Evolutionary conservation across 108 stramenopile genomes (phyloP).

Genomic region (Fistulifera pelliculosa): DNA sequence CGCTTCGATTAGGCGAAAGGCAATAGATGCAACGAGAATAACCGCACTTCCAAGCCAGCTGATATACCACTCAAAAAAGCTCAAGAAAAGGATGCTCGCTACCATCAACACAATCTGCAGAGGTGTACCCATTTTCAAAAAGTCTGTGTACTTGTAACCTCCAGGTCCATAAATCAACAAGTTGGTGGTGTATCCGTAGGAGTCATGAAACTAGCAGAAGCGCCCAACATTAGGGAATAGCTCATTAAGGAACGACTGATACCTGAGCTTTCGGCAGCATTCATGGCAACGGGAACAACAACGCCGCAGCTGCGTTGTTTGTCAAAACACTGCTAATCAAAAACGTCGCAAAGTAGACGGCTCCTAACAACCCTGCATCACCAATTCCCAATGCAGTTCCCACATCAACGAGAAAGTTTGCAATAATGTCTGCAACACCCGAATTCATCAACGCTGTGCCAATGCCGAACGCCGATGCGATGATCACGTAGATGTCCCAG

Average conservation of each 20-base stretch:
- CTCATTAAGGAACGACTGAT: slow-evolving; percentile 53
- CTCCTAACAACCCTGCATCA: slow-evolving; percentile 61
- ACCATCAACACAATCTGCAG: slow-evolving; percentile 78
- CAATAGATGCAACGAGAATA: slow-evolving; percentile 1
- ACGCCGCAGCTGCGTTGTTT: slow-evolving; percentile 83
- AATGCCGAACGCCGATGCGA: slow-evolving; percentile 77
- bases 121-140: slow-evolving; percentile 61
- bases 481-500: slow-evolving; percentile 76
- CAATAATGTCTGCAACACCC: slow-evolving; percentile 62
- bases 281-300: slow-evolving; percentile 81
- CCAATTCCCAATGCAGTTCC: slow-evolving; percentile 50
- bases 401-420: slow-evolving; percentile 39
- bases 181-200: slow-evolving; percentile 82
- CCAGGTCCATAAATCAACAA: slow-evolving; percentile 79
- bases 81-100: slow-evolving; percentile 33
- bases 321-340: slow-evolving; percentile 75
- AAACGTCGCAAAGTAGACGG: slow-evolving; percentile 80
- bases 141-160: slow-evolving; percentile 76
- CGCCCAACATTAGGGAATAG: slow-evolving; percentile 71
- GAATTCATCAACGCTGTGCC: slow-evolving; percentile 69
- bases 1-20: background rate
- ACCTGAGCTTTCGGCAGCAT: slow-evolving; percentile 60
- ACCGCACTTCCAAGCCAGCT: slow-evolving; percentile 5
- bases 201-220: slow-evolving; percentile 72
- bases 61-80: slow-evolving; percentile 10